Conservation (phyloP, 2,329 filamentous ascomycete species). For the Dothistroma pini region DNA sequence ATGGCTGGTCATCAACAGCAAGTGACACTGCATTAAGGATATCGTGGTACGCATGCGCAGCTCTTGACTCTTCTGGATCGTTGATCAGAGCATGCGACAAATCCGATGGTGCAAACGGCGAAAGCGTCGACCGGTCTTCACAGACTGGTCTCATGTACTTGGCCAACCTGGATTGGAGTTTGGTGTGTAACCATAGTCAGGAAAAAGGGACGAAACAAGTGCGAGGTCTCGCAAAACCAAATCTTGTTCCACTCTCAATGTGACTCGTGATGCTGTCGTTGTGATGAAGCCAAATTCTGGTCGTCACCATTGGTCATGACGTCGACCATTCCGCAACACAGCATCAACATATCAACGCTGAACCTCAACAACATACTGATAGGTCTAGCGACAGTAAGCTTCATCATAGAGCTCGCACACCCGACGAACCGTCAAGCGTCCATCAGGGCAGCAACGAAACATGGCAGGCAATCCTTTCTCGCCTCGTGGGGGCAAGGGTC, state of each 20-base stretch:
- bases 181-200: not conserved
- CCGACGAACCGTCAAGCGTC: not conserved
- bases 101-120: not conserved
- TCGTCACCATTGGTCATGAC: not conserved
- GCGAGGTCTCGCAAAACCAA: not conserved
- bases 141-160: not conserved
- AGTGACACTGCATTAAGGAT: not conserved
- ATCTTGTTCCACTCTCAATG: not conserved
- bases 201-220: not conserved
- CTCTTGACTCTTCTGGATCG: not conserved
- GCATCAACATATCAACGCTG: not conserved
- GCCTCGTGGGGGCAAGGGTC: not conserved
- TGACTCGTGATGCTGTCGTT: not conserved
- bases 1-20: not conserved
- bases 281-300: not conserved
- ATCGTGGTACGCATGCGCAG: not conserved
- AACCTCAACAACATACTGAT: not conserved
- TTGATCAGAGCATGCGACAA: not conserved
- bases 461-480: not conserved
- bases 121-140: not conserved
- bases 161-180: not conserved
- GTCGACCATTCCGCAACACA: not conserved
- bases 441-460: not conserved
- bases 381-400: not conserved
- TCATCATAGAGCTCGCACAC: not conserved